These are phyloP conservation scores for Chytriomyces sp. DNA, from an alignment of 192 early-diverging fungal genomes.

Conservation along the genomic window DNA sequence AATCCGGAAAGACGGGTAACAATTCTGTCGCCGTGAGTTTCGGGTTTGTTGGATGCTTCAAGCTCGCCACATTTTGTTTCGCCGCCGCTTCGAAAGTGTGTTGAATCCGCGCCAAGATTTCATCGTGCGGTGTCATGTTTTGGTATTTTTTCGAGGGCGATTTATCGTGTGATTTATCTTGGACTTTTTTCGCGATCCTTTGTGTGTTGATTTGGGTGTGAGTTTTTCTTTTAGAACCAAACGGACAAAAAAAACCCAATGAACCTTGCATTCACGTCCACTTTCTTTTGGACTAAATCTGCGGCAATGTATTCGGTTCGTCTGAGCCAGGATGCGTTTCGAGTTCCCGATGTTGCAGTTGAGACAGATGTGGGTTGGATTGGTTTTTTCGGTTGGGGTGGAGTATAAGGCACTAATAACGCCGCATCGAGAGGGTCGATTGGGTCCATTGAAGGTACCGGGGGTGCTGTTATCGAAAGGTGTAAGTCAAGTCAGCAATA, in stretches of 20 bases:
- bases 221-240: not conserved
- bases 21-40: slow-evolving; percentile 38
- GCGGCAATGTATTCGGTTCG: slow-evolving; percentile 38
- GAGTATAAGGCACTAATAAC: slow-evolving; percentile 29
- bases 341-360: not conserved
- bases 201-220: not conserved
- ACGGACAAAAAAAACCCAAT: not conserved
- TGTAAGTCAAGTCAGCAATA: not conserved
- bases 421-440: slow-evolving; percentile 4
- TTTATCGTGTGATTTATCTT: not conserved
- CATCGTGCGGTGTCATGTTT: slow-evolving; percentile 1
- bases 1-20: slow-evolving; percentile 47
- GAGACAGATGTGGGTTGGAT: not conserved
- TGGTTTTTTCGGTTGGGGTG: slow-evolving; percentile 7
- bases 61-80: slow-evolving; percentile 6
- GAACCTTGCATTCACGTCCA: slow-evolving; percentile 10
- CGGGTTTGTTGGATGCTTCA: slow-evolving; percentile 43
- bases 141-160: not conserved
- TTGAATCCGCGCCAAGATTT: slow-evolving; percentile 29
- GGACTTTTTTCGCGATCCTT: too few species aligned
- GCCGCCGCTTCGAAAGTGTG: slow-evolving; percentile 34
- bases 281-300: slow-evolving; percentile 19
- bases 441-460: not conserved
- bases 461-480: not conserved
- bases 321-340: slow-evolving; percentile 39